These are phyloP conservation scores for Sugiyamaella valdiviana DNA, from an alignment of 805 yeast genomes.

Conservation along the genomic window DNA sequence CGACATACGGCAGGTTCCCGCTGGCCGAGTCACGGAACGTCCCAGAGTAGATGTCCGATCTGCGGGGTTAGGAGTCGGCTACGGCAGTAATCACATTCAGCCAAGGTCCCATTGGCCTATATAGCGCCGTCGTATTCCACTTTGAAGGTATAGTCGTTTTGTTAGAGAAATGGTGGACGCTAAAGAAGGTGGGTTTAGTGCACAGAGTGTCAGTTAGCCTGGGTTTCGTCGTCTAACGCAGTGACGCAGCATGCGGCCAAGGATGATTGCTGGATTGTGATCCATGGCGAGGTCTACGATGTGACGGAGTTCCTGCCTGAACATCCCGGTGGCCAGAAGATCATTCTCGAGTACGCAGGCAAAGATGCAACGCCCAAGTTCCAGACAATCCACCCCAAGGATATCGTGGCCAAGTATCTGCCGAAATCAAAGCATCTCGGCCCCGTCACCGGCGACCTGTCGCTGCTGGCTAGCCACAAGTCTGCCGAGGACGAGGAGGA, in stretches of 20 bases:
- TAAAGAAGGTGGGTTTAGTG: slow-evolving; percentile 16
- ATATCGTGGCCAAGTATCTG: slow-evolving; percentile 61
- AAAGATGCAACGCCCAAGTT: slow-evolving; percentile 77
- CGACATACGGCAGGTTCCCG: too few species aligned
- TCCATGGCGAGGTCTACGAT: slow-evolving; percentile 74
- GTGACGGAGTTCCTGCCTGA: slow-evolving; percentile 54
- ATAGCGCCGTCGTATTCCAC: too few species aligned
- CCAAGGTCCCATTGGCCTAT: too few species aligned
- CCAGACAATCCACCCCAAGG: slow-evolving; percentile 88
- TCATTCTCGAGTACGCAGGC: slow-evolving; percentile 56
- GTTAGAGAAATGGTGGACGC: slow-evolving; percentile 18
- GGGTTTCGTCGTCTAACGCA: slow-evolving; percentile 1
- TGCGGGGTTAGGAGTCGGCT: too few species aligned
- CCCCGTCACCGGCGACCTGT: slow-evolving; percentile 29
- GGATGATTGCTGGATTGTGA: slow-evolving; percentile 77
- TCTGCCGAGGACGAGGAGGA: slow-evolving; percentile 27
- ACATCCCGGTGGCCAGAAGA: slow-evolving; percentile 58
- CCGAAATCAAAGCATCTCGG: slow-evolving; percentile 60
- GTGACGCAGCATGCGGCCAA: slow-evolving; percentile 48
- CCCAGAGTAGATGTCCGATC: too few species aligned
- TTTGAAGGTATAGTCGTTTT: too few species aligned
- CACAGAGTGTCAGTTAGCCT: neutral
- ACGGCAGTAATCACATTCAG: too few species aligned
- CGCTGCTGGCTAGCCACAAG: neutral
- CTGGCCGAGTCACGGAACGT: too few species aligned